Conservation (phyloP, 2,329 filamentous ascomycete species). For the Calycina herbarum region DNA sequence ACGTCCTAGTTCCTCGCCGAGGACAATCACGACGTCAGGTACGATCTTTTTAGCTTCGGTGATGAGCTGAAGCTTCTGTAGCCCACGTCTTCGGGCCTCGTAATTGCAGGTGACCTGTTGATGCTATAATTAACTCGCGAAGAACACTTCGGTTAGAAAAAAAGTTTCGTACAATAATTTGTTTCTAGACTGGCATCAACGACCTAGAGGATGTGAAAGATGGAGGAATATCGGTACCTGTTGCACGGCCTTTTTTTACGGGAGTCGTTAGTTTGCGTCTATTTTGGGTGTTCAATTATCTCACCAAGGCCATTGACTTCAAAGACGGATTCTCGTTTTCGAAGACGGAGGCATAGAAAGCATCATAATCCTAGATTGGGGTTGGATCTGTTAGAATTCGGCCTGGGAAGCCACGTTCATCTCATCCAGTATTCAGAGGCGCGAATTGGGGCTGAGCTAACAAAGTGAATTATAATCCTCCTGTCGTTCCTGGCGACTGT, state of each 20-base stretch:
- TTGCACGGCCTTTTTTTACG: slow-evolving; percentile 33
- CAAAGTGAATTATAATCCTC: slow-evolving; percentile 79
- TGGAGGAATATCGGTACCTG: slow-evolving; percentile 28
- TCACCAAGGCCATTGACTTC: slow-evolving; percentile 72
- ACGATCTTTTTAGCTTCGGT: slow-evolving; percentile 77
- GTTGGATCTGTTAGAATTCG: not conserved
- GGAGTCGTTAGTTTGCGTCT: slow-evolving; percentile 18
- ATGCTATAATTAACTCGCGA: not conserved
- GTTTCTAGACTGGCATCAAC: slow-evolving; percentile 59
- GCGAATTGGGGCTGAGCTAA: slow-evolving; percentile 38
- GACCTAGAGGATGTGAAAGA: not conserved
- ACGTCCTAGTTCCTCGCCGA: slow-evolving; percentile 81
- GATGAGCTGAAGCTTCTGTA: slow-evolving; percentile 83
- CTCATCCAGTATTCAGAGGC: not conserved
- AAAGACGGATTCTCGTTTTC: slow-evolving; percentile 77
- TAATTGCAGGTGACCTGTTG: slow-evolving; percentile 82
- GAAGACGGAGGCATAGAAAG: slow-evolving; percentile 88
- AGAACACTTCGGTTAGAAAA: not conserved
- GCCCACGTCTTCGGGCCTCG: slow-evolving; percentile 71
- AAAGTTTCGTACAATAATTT: slow-evolving; percentile 58
- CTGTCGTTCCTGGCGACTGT: slow-evolving; percentile 51
- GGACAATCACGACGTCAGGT: slow-evolving; percentile 79
- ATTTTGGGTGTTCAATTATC: slow-evolving; percentile 39
- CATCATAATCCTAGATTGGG: slow-evolving; percentile 68
- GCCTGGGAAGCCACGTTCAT: slow-evolving; percentile 6